Conservation (phyloP, 306 rosid species). For the Albizia julibrissin region DNA sequence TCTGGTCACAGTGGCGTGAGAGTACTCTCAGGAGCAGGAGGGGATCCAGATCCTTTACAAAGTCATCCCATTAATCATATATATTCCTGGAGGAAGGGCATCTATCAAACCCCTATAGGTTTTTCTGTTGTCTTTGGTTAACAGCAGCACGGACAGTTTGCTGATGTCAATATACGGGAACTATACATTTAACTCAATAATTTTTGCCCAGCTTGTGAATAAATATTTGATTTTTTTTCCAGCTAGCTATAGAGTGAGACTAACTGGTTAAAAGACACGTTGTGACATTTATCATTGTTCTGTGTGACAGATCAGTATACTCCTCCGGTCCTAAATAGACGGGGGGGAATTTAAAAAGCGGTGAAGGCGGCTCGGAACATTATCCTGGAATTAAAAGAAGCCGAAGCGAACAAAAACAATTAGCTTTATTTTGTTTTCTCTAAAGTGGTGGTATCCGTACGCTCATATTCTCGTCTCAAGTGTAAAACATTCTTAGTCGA, state of each 20-base stretch:
- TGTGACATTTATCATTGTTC: too few relatives aligned
- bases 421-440: not conserved
- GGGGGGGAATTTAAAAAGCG: not conserved
- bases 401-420: not conserved
- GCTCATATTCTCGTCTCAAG: not conserved
- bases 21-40: not conserved
- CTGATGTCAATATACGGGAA: too few relatives aligned
- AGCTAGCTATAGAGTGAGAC: not conserved
- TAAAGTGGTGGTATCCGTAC: not conserved
- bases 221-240: not conserved
- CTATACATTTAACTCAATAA: too few relatives aligned
- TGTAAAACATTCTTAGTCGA: not conserved
- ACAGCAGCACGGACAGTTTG: too few relatives aligned
- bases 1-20: not conserved
- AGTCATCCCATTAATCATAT: too few relatives aligned
- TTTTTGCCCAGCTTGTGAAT: not conserved
- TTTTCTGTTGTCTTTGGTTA: too few relatives aligned
- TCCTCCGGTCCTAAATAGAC: too few relatives aligned
- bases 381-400: not conserved
- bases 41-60: too few relatives aligned
- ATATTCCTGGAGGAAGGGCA: too few relatives aligned
- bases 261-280: too few relatives aligned
- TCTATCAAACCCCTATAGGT: too few relatives aligned
- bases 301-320: too few relatives aligned
- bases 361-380: not conserved